Evolutionary conservation across 495 filamentous ascomycete species (phyloP), one percentile per base, ranked within the genome.

Genomic region (Acidiella bohemica): DNA sequence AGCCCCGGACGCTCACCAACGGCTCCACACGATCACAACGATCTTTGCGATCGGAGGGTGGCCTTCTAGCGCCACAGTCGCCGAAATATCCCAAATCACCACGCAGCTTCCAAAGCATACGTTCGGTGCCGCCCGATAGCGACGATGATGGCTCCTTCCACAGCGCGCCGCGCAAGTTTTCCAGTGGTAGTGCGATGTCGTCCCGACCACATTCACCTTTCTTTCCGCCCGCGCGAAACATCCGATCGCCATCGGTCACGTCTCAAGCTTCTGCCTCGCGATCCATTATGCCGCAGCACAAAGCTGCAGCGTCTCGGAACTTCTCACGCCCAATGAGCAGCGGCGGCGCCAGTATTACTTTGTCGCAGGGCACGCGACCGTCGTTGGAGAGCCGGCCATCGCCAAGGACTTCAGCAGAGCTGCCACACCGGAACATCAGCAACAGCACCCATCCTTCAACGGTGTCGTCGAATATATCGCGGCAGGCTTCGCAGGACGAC

Each of bases 321-420:
- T 96, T 96, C 59, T 95, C 90, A 2, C 68, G 90, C 5, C 90
- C 90, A 2, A 49, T 90, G 21, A 94, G 90, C 59, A 71, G 84
- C 46, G 76, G 80, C 9, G 52, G 50, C 8, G 44, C 5, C 3
- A 43, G 32, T 43, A 28, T n/a, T n/a, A n/a, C 46, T 46, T 33
- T 48, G 45, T 22, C 57, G 49, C 22, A 16, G 32, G 26, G 38
- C 24, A 28, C 35, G 3, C 31, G 42, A 20, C 50, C 50, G 18
- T 53, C 50, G 1, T 39, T 44, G 21, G 50, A 53, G 13, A 49
- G 27, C 36, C 36, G 36, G 34, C 24, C 36, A 5, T 55, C 44
- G 0, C 44, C 33, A 7, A 79, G 77, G 16, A 32, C 40, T 22
- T 53, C 46, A 5, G 27, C 39, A 19, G 53, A 84, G 20, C 41